Evolutionary conservation across 495 filamentous ascomycete genomes (phyloP), one percentile per base, ranked within the genome.

Genomic region (Penicillium paxilli): DNA sequence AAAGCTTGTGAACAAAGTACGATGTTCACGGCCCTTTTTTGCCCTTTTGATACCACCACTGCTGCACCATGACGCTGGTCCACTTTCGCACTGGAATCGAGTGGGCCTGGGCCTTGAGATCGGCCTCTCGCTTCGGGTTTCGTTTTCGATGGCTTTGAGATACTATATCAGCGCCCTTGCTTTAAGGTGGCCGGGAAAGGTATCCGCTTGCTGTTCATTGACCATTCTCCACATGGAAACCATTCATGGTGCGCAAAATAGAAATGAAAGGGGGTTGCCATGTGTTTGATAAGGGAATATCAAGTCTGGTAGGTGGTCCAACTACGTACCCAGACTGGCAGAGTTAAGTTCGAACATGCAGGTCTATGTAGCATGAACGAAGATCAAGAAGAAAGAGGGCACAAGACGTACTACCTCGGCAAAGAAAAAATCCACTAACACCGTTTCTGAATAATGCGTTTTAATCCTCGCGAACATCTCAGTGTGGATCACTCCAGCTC

Each of bases 91-190:
- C 23, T 46, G 38, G 38, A 49, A 35, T 50, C 35, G 0, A 50
- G 46, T 20, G 30, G 44, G 25, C 44, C 44, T 55, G 45, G 50
- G 52, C 12, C 57, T 22, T 60, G 45, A 37, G 46, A 62, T 58
- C 47, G 54, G 25, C 52, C 26, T 60, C 57, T 60, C 57, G 57
- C 57, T 61, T 51, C 53, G 45, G 25, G n/a, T 38, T 22, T 14
- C 17, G 42, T 12, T 14, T 44, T 10, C 1, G n/a, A 12, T 20
- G 26, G 33, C 26, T 28, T 16, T n/a, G 30, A 24, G 33, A 40
- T 3, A 38, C 40, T n/a, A n/a, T 25, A 40, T 28, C 51, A 22
- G 19, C 33, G 44, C 61, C 58, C 61, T 64, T 64, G 54, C 61
- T 42, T 23, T 23, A 8, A 38, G 35, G 33, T 49, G 24, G 8